Evolutionary conservation across 2,329 filamentous ascomycete species (phyloP).

Genomic region (Cladorrhinum sp.): DNA sequence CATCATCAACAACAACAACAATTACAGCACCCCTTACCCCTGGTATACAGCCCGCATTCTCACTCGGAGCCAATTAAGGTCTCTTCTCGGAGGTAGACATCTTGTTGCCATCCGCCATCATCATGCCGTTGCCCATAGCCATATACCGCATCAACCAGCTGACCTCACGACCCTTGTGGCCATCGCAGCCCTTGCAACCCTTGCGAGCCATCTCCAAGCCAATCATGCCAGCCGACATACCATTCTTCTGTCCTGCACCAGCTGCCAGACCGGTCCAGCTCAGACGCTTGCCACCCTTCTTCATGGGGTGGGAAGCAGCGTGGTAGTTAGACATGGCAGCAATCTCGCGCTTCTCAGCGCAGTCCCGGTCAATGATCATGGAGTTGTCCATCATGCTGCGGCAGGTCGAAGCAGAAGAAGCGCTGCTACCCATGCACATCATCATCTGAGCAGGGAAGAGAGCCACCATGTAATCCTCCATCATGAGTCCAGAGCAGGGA

Average conservation of each 20-base stretch:
- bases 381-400: slow-evolving; percentile 33
- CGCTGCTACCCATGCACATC: slow-evolving; percentile 13
- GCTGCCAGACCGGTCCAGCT: slow-evolving; percentile 42
- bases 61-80: background rate
- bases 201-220: slow-evolving; percentile 36
- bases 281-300: slow-evolving; percentile 32
- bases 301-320: slow-evolving; percentile 22
- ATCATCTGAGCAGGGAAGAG: slow-evolving; percentile 35
- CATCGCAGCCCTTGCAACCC: slow-evolving; percentile 34
- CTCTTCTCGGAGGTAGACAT: background rate
- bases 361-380: slow-evolving; percentile 39
- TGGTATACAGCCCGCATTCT: background rate
- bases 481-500: slow-evolving; percentile 20
- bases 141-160: slow-evolving; percentile 33
- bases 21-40: background rate
- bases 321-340: slow-evolving; percentile 37
- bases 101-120: background rate
- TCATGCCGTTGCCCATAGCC: background rate
- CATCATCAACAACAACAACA: too few relatives aligned
- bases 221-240: slow-evolving; percentile 34
- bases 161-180: slow-evolving; percentile 34
- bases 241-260: slow-evolving; percentile 29
- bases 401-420: slow-evolving; percentile 18
- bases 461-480: slow-evolving; percentile 38
- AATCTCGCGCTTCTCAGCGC: slow-evolving; percentile 42